These are phyloP conservation scores for Geotrichum cucujoidarum DNA, from an alignment of 1,139 yeast genomes.

Conservation along the genomic window DNA sequence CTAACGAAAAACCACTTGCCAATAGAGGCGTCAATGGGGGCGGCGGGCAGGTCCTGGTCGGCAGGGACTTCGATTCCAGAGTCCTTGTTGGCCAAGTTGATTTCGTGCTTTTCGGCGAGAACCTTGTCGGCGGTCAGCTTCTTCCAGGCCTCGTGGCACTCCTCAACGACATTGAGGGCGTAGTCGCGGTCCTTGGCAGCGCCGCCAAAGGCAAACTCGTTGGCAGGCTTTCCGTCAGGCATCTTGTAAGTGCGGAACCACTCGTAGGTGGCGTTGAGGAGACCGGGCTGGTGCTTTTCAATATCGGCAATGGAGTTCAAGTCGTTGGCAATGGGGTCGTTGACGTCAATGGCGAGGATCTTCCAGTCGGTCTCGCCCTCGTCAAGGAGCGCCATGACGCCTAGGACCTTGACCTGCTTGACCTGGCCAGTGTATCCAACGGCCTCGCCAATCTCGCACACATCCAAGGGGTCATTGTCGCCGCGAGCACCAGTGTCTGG, in stretches of 20 bases:
- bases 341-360: constrained; percentile 74
- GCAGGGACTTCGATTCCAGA: constrained; percentile 13
- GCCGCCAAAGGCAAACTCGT: constrained; percentile 82
- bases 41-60: constrained; percentile 61
- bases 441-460: constrained; percentile 81
- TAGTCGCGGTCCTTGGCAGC: constrained; percentile 65
- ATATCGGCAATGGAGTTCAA: constrained; percentile 81
- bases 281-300: constrained; percentile 74
- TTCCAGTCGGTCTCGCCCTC: constrained; percentile 99
- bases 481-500: constrained; percentile 60
- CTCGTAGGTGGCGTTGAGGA: constrained; percentile 74
- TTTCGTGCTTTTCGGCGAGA: constrained; percentile 34
- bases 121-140: constrained; percentile 54
- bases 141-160: constrained; percentile 79
- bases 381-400: constrained; percentile 89
- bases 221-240: constrained; percentile 89
- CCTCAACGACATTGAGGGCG: constrained; percentile 65
- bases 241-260: constrained; percentile 96
- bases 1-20: constrained; percentile 96
- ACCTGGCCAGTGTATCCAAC: constrained; percentile 70
- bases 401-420: constrained; percentile 82
- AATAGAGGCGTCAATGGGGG: constrained; percentile 91
- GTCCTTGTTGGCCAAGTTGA: constrained; percentile 45
- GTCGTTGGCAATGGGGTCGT: constrained; percentile 73
- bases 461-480: constrained; percentile 95